Percentiles rank a stretch among this genome's conserved stretches.
These are phyloP conservation scores for Didymella sp. DNA, from an alignment of 2,329 filamentous ascomycete genomes.

Conservation along the genomic window DNA sequence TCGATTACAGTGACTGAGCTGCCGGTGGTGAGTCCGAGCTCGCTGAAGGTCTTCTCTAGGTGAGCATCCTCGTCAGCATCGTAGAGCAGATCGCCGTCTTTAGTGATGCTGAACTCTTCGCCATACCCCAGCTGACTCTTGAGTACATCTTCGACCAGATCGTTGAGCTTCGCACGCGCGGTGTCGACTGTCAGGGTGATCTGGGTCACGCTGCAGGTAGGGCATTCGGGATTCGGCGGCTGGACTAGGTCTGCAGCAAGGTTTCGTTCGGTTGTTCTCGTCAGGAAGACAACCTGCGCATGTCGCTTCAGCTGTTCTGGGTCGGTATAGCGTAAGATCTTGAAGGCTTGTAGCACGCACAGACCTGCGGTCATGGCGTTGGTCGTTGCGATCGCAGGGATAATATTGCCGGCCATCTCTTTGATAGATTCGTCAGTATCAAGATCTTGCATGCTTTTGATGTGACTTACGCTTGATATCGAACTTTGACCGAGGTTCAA, in stretches of 20 bases:
- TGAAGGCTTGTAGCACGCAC: slow-evolving; percentile 91
- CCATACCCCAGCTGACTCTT: slow-evolving; percentile 75
- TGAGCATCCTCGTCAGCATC: slow-evolving; percentile 91
- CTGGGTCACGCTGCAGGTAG: slow-evolving; percentile 80
- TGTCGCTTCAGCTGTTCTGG: slow-evolving; percentile 62
- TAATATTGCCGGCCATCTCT: slow-evolving; percentile 99
- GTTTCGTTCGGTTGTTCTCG: slow-evolving; percentile 66
- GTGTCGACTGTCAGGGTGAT: slow-evolving; percentile 72
- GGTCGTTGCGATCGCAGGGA: slow-evolving; percentile 96
- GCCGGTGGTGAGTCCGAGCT: slow-evolving; percentile 76
- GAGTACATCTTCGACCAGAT: slow-evolving; percentile 79
- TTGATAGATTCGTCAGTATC: slow-evolving; percentile 13
- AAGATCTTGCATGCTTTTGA: not conserved
- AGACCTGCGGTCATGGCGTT: slow-evolving; percentile 95
- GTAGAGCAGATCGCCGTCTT: slow-evolving; percentile 77
- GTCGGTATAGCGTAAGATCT: slow-evolving; percentile 68
- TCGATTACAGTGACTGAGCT: slow-evolving; percentile 85
- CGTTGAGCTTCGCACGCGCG: slow-evolving; percentile 73
- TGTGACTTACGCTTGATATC: slow-evolving; percentile 76
- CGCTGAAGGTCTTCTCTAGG: slow-evolving; percentile 76
- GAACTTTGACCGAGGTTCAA: slow-evolving; percentile 87
- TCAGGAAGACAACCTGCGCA: slow-evolving; percentile 86
- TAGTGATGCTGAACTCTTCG: slow-evolving; percentile 80
- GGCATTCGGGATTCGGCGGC: slow-evolving; percentile 79
- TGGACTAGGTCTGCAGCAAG: slow-evolving; percentile 63